phyloP scores from a whole-genome alignment of 805 yeast species.

The Metschnikowia kunwiensis region DNA sequence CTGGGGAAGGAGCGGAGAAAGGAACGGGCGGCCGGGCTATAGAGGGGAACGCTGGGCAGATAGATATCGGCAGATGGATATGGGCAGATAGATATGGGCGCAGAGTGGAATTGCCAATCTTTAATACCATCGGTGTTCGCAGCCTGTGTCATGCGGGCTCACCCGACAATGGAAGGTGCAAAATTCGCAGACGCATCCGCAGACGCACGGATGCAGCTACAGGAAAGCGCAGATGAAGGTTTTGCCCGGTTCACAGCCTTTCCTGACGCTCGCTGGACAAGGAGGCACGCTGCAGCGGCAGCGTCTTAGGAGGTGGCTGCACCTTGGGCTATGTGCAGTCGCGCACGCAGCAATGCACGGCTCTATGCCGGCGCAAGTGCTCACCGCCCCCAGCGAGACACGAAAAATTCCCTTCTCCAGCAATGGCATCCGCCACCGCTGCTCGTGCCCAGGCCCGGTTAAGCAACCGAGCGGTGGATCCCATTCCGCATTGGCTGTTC shows the following conservation, averaged over 20 bases:
- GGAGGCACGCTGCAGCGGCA: too few relatives aligned
- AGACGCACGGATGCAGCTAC: constrained; percentile 8
- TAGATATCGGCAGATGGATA: background rate
- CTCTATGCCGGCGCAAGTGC: too few relatives aligned
- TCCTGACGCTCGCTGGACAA: too few relatives aligned
- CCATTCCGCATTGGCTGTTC: too few relatives aligned
- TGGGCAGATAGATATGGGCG: background rate
- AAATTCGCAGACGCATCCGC: constrained; percentile 1
- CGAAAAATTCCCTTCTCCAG: too few relatives aligned
- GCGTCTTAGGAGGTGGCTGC: too few relatives aligned
- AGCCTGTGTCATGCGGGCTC: constrained; percentile 5
- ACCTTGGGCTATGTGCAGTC: too few relatives aligned
- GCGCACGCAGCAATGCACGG: too few relatives aligned
- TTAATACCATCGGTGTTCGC: constrained; percentile 7
- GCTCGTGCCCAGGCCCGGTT: too few relatives aligned
- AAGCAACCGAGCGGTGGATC: too few relatives aligned
- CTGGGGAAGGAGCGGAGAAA: background rate
- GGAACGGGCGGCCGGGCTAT: background rate
- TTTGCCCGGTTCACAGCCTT: constrained; percentile 17
- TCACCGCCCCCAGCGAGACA: too few relatives aligned
- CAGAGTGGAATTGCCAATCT: constrained; percentile 9
- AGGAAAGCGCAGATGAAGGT: constrained; percentile 6
- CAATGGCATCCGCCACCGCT: too few relatives aligned
- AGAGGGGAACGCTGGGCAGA: background rate
- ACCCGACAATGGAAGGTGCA: constrained; percentile 11